phyloP scores from a whole-genome alignment of 108 stramenopile genomes.

The Poteriospumella lacustris region DNA sequence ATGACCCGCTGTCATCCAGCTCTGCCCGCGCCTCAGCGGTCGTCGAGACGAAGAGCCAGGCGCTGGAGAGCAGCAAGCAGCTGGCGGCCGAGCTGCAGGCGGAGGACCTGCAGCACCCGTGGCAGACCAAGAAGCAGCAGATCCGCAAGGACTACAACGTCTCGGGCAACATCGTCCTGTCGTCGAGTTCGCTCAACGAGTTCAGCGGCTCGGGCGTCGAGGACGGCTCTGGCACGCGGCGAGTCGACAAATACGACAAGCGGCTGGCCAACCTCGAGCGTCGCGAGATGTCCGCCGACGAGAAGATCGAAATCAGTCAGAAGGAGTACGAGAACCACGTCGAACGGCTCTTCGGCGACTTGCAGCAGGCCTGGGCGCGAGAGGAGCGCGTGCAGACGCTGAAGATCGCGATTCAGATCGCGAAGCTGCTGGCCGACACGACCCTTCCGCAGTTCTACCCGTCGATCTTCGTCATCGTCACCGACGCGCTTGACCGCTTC shows the following conservation, averaged over 20 bases:
- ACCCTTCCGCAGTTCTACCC: conserved; percentile 47
- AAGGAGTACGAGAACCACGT: conserved; percentile 36
- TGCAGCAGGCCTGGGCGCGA: conserved; percentile 37
- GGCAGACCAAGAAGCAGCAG: conserved; percentile 20
- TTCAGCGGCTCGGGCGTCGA: not conserved
- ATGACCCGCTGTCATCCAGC: not conserved
- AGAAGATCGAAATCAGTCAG: conserved; percentile 35
- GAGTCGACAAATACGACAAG: conserved; percentile 17
- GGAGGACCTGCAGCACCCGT: not conserved
- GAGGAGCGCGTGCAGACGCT: conserved; percentile 47
- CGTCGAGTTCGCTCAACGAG: not conserved
- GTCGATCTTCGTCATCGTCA: conserved; percentile 43
- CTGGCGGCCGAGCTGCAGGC: not conserved
- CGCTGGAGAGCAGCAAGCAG: not conserved
- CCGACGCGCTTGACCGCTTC: conserved; percentile 49
- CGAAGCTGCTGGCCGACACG: conserved; percentile 44
- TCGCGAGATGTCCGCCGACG: not conserved
- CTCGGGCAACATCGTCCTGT: not conserved
- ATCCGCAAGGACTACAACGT: conserved; percentile 10
- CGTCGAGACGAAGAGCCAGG: not conserved
- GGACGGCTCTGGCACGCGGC: not conserved
- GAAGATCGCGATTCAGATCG: conserved; percentile 47
- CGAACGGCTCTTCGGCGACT: conserved; percentile 22
- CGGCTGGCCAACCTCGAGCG: conserved; percentile 17
- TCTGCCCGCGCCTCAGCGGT: not conserved